Evolutionary conservation across 139 green algal species (phyloP).

Genomic region (Chlamydomonas applanata): DNA sequence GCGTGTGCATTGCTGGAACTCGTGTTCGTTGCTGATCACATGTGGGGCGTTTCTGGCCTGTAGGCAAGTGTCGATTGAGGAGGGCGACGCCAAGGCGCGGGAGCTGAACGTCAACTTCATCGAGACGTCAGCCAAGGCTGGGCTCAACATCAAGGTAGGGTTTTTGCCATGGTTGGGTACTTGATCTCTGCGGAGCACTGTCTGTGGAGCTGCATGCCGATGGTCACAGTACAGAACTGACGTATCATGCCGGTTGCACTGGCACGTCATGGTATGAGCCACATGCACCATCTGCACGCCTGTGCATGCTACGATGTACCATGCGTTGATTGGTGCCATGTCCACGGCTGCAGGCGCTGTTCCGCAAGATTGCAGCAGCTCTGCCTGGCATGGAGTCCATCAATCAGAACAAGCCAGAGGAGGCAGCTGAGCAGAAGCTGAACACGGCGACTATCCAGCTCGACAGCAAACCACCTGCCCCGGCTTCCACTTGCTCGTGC

Average conservation of each 20-base stretch:
- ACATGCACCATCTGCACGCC: too few relatives aligned
- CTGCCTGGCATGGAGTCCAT: slow-evolving; percentile 92
- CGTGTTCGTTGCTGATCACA: background rate
- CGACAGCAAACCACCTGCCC: slow-evolving; percentile 24
- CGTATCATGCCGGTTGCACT: too few relatives aligned
- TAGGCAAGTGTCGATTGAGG: slow-evolving; percentile 96
- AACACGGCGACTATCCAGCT: slow-evolving; percentile 24
- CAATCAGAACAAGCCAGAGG: slow-evolving; percentile 30
- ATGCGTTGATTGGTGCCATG: too few relatives aligned
- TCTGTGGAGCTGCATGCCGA: too few relatives aligned
- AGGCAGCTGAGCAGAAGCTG: slow-evolving; percentile 34
- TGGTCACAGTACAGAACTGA: too few relatives aligned
- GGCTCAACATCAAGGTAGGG: slow-evolving; percentile 97
- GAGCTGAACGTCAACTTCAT: slow-evolving; percentile 98
- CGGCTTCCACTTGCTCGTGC: slow-evolving; percentile 30
- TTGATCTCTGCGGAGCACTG: background rate
- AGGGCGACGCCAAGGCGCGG: slow-evolving; percentile 89
- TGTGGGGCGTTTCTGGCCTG: background rate
- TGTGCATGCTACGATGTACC: too few relatives aligned
- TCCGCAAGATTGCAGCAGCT: slow-evolving; percentile 95
- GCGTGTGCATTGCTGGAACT: background rate
- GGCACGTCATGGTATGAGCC: too few relatives aligned
- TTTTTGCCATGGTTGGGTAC: too few relatives aligned
- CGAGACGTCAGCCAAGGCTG: slow-evolving; percentile 97
- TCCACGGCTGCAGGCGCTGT: slow-evolving; percentile 78